phyloP scores from a whole-genome alignment of 2,329 filamentous ascomycete genomes.

The Penicillium capsulatum region DNA sequence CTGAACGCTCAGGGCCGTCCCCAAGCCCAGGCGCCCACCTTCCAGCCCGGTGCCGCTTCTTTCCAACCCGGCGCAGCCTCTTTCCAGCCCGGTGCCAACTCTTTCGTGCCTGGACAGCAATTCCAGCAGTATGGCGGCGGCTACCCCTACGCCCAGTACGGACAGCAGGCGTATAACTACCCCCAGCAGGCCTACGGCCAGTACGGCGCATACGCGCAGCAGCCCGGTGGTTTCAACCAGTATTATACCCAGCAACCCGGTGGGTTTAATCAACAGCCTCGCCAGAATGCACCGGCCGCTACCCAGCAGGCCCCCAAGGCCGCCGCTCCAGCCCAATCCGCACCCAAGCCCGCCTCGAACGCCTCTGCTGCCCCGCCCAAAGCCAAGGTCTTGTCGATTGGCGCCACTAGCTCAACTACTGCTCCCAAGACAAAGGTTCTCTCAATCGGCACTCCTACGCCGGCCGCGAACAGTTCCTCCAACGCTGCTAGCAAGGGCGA shows the following conservation, averaged over 20 bases:
- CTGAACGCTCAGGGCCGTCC: conserved; percentile 55
- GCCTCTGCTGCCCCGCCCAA: conserved; percentile 45
- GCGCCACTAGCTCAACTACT: conserved; percentile 44
- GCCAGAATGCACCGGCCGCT: conserved; percentile 45
- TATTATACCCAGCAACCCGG: conserved; percentile 52
- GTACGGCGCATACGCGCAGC: conserved; percentile 35
- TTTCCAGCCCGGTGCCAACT: conserved; percentile 68
- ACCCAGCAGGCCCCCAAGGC: conserved; percentile 40
- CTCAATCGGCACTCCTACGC: conserved; percentile 59
- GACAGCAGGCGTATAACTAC: conserved; percentile 30
- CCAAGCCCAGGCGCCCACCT: conserved; percentile 50
- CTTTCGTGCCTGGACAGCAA: conserved; percentile 68
- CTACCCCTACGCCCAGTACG: conserved; percentile 40
- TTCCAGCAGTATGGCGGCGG: conserved; percentile 55
- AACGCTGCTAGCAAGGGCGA: conserved; percentile 51
- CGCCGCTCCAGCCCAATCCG: conserved; percentile 41
- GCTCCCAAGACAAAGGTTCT: conserved; percentile 69
- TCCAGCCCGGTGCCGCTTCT: conserved; percentile 59
- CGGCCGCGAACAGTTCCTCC: conserved; percentile 32
- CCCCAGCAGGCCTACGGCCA: conserved; percentile 43
- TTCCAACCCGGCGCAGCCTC: conserved; percentile 66
- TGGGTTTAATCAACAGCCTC: conserved; percentile 56
- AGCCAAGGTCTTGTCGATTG: conserved; percentile 59
- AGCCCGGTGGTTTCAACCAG: conserved; percentile 62
- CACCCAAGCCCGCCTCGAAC: conserved; percentile 48